Conservation (phyloP, 352 stramenopile genomes). For the Peronosclerospora sorghi region DNA sequence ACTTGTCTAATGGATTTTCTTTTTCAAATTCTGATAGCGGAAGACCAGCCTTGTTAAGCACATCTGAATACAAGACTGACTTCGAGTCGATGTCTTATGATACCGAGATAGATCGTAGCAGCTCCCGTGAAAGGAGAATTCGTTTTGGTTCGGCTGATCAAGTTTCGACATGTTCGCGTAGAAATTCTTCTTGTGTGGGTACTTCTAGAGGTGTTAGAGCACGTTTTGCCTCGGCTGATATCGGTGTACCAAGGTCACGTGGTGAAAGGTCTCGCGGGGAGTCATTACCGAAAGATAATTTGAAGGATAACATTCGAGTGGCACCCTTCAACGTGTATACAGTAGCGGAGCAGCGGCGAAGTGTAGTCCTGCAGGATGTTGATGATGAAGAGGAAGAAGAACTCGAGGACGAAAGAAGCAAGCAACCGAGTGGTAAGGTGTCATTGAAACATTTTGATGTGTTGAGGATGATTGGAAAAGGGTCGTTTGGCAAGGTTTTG, state of each 20-base stretch:
- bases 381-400: constrained; percentile 45
- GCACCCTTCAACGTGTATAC: constrained; percentile 20
- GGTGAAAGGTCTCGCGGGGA: constrained; percentile 9
- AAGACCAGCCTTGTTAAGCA: constrained; percentile 38
- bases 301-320: constrained; percentile 13
- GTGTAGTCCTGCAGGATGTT: constrained; percentile 56
- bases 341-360: constrained; percentile 31
- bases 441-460: constrained; percentile 84
- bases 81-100: constrained; percentile 19
- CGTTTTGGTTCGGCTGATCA: constrained; percentile 26
- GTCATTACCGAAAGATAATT: constrained; percentile 13
- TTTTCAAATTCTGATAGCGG: constrained; percentile 20
- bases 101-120: constrained; percentile 14
- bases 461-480: constrained; percentile 78
- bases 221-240: constrained; percentile 11
- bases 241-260: constrained; percentile 5
- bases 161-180: constrained; percentile 9
- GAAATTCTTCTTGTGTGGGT: constrained; percentile 7
- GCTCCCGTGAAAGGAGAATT: constrained; percentile 30
- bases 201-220: constrained; percentile 8
- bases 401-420: constrained; percentile 11
- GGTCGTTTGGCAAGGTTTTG: constrained; percentile 79
- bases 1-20: constrained; percentile 19
- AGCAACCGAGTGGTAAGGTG: constrained; percentile 32
- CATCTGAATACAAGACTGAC: constrained; percentile 35